phyloP scores from a whole-genome alignment of 1,284 basidiomycete genomes.

The Ustilago xerochloae region DNA sequence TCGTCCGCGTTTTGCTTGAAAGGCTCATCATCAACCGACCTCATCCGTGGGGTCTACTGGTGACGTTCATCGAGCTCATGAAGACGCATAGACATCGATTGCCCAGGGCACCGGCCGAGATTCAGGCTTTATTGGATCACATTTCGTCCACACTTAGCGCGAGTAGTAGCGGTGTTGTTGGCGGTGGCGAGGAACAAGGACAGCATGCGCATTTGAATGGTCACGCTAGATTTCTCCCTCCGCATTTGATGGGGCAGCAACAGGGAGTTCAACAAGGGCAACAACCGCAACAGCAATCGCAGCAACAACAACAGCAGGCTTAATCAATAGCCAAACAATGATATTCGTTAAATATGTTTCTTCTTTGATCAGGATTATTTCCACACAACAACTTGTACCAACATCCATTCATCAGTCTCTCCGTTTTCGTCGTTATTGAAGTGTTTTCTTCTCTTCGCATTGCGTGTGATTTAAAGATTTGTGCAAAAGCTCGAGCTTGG shows the following conservation, averaged over 20 bases:
- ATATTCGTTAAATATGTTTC: no score
- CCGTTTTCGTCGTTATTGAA: background rate
- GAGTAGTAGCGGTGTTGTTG: slow-evolving; percentile 1
- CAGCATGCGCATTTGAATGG: slow-evolving; percentile 33
- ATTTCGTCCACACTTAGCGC: slow-evolving; percentile 49
- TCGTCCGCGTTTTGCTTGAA: slow-evolving; percentile 90
- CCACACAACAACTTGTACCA: slow-evolving; percentile 1
- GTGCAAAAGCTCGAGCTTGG: no score
- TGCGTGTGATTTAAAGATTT: no score
- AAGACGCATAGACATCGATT: slow-evolving; percentile 54
- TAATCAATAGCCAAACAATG: no score
- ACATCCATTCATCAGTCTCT: background rate
- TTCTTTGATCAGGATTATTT: background rate
- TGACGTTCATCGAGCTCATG: slow-evolving; percentile 91
- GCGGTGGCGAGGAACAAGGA: slow-evolving; percentile 14
- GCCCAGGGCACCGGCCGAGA: slow-evolving; percentile 61
- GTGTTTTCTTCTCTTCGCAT: background rate
- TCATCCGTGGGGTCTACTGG: slow-evolving; percentile 95
- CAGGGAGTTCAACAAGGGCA: no score
- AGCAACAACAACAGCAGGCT: slow-evolving; percentile 17
- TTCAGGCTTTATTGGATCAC: slow-evolving; percentile 64
- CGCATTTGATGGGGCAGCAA: slow-evolving; percentile 28
- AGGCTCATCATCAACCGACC: slow-evolving; percentile 92
- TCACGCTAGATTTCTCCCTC: slow-evolving; percentile 19
- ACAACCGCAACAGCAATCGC: slow-evolving; percentile 12